Conservation (phyloP, 192 early-diverging fungal genomes). For the Gryganskiella cystojenkinii region DNA sequence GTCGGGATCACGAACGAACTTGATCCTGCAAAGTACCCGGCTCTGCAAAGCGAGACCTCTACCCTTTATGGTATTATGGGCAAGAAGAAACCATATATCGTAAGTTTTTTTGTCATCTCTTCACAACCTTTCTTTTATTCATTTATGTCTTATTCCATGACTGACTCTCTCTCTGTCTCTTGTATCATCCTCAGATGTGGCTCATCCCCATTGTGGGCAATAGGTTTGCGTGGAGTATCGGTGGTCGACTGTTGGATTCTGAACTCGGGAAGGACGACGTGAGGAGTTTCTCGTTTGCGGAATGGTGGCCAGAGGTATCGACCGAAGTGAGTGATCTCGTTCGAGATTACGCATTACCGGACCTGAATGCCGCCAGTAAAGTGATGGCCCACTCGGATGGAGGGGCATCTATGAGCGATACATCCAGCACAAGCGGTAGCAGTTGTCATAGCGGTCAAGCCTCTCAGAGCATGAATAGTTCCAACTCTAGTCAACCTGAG, state of each 20-base stretch:
- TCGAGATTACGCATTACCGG: conserved; percentile 31
- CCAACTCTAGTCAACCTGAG: neutral
- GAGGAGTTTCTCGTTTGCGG: conserved; percentile 44
- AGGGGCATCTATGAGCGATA: neutral
- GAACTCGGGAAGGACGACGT: conserved; percentile 39
- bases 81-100: conserved; percentile 39
- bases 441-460: neutral
- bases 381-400: neutral
- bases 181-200: conserved; percentile 24
- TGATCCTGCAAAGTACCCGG: conserved; percentile 23
- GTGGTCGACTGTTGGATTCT: conserved; percentile 29
- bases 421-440: neutral
- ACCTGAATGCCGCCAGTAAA: conserved; percentile 8
- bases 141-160: too few relatives aligned
- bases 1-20: conserved; percentile 44
- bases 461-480: neutral
- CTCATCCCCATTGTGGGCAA: conserved; percentile 39
- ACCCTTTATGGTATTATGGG: conserved; percentile 38
- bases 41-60: conserved; percentile 9
- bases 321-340: conserved; percentile 45
- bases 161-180: neutral
- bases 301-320: conserved; percentile 41
- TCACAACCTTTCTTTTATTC: too few relatives aligned
- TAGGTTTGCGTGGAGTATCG: conserved; percentile 48
- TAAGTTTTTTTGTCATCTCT: conserved; percentile 8